These are phyloP conservation scores for Vachellia collinsii DNA, from an alignment of 306 rosid species.

Conservation along the genomic window DNA sequence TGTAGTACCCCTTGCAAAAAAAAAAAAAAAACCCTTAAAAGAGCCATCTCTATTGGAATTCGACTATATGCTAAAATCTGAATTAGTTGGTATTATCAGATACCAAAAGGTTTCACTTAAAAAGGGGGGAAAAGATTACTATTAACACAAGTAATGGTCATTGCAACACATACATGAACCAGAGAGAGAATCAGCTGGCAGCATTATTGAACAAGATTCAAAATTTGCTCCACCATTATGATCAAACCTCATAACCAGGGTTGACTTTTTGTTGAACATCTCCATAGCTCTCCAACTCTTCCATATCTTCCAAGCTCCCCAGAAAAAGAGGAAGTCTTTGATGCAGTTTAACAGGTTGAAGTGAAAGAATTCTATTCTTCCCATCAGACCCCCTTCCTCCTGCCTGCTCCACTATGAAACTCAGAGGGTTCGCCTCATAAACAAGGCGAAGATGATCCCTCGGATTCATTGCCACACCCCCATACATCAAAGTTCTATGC, in stretches of 20 bases:
- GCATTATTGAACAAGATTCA: slow-evolving; percentile 20
- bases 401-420: slow-evolving; percentile 90
- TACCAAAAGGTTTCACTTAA: no score
- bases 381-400: slow-evolving; percentile 92
- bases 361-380: slow-evolving; percentile 71
- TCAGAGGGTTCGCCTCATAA: slow-evolving; percentile 91
- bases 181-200: slow-evolving; percentile 4
- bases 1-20: no score
- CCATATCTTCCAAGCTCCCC: slow-evolving; percentile 90
- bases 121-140: no score
- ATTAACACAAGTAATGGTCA: not conserved
- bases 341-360: slow-evolving; percentile 85
- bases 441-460: slow-evolving; percentile 96
- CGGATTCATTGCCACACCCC: slow-evolving; percentile 95
- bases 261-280: slow-evolving; percentile 90
- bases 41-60: no score
- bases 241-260: slow-evolving; percentile 91
- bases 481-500: slow-evolving; percentile 82
- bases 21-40: no score
- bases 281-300: slow-evolving; percentile 88
- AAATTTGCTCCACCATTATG: slow-evolving; percentile 1
- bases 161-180: slow-evolving; percentile 7
- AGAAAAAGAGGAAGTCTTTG: slow-evolving; percentile 90
- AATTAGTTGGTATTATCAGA: no score
- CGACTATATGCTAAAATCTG: no score